These are phyloP conservation scores for Penicillium dipodomyicola DNA, from an alignment of 495 filamentous ascomycete species.

Conservation along the genomic window DNA sequence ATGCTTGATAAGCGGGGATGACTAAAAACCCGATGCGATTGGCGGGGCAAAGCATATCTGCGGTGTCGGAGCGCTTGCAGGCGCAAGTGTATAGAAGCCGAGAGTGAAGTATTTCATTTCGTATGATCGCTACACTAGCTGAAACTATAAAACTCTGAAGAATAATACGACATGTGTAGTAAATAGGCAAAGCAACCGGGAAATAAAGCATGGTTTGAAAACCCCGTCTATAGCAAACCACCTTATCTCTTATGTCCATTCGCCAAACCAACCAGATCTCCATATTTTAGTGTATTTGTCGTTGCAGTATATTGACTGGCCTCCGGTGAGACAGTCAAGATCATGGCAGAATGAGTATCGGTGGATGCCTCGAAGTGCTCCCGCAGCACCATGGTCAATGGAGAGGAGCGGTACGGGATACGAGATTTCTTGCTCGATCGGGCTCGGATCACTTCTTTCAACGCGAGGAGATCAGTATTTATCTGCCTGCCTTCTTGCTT, in stretches of 20 bases:
- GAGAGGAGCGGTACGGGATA: slow-evolving; percentile 29
- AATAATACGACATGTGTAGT: not conserved
- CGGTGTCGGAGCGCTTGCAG: slow-evolving; percentile 27
- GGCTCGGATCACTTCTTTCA: slow-evolving; percentile 33
- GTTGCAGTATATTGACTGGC: slow-evolving; percentile 20
- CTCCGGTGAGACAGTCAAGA: slow-evolving; percentile 22
- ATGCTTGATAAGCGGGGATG: slow-evolving; percentile 46
- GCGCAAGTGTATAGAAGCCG: not conserved
- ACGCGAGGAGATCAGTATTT: slow-evolving; percentile 29
- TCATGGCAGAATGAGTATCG: slow-evolving; percentile 22
- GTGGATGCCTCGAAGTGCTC: slow-evolving; percentile 19
- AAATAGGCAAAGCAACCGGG: not conserved
- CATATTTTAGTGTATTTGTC: slow-evolving; percentile 32
- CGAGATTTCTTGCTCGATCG: slow-evolving; percentile 12
- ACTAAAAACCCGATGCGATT: slow-evolving; percentile 40
- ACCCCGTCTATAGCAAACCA: not conserved
- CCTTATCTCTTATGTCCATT: slow-evolving; percentile 36
- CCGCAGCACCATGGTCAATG: slow-evolving; percentile 29
- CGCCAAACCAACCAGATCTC: slow-evolving; percentile 49
- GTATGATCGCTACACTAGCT: not conserved
- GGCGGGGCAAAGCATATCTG: slow-evolving; percentile 25
- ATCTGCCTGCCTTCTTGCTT: slow-evolving; percentile 26
- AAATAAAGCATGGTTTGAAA: not conserved
- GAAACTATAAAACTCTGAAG: not conserved
- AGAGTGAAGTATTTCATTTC: not conserved